Conservation (phyloP, 2,329 filamentous ascomycete genomes). For the Achaetomium macrosporum region DNA sequence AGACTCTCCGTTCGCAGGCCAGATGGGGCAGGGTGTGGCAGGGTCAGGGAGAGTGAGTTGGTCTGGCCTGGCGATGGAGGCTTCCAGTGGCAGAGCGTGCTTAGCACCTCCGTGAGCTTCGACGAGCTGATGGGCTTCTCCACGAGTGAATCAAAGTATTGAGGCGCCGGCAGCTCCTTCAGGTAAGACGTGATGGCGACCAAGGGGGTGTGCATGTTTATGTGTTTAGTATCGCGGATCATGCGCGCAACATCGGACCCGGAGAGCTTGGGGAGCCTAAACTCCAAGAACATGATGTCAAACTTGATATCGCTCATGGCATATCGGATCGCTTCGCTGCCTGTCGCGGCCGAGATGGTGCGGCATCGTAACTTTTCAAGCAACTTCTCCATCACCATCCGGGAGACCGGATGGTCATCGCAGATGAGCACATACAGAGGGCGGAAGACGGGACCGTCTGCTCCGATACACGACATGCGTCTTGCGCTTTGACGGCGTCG, state of each 20-base stretch:
- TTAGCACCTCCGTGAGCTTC: slow-evolving; percentile 83
- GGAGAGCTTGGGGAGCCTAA: slow-evolving; percentile 89
- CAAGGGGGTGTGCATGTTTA: slow-evolving; percentile 90
- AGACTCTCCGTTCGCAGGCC: slow-evolving; percentile 59
- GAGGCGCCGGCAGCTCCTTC: slow-evolving; percentile 91
- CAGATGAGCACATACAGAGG: slow-evolving; percentile 93
- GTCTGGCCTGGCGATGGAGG: slow-evolving; percentile 53
- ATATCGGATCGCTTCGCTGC: slow-evolving; percentile 85
- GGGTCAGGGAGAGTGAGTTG: slow-evolving; percentile 38
- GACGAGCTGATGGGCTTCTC: slow-evolving; percentile 94
- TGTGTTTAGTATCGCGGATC: slow-evolving; percentile 94
- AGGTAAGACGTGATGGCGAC: slow-evolving; percentile 95
- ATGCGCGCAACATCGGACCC: slow-evolving; percentile 94
- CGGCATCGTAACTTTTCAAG: slow-evolving; percentile 92
- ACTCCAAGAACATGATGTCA: slow-evolving; percentile 97
- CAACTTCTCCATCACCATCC: slow-evolving; percentile 97
- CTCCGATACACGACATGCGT: slow-evolving; percentile 81
- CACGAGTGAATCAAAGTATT: slow-evolving; percentile 92
- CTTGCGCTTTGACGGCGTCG: slow-evolving; percentile 92
- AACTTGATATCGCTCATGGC: slow-evolving; percentile 97
- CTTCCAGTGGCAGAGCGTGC: slow-evolving; percentile 89
- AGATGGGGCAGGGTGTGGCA: slow-evolving; percentile 56
- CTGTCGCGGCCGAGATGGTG: slow-evolving; percentile 85
- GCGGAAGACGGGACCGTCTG: slow-evolving; percentile 78
- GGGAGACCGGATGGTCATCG: slow-evolving; percentile 93